Evolutionary conservation across 1,284 basidiomycete species (phyloP).

Genomic region (Thelephora terrestris): DNA sequence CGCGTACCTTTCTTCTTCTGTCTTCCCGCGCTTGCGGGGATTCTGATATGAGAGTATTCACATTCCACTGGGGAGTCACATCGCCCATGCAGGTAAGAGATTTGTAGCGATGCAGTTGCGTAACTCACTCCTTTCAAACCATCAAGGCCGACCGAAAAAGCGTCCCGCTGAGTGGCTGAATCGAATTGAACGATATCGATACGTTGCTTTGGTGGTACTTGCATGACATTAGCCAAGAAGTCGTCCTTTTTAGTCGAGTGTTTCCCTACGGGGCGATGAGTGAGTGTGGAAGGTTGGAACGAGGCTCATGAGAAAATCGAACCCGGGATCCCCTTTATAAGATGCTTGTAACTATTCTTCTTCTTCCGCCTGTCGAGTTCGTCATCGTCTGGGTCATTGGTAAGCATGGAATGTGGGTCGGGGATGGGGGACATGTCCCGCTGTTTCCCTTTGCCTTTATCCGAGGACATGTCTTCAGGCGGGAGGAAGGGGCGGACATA

Average conservation of each 20-base stretch:
- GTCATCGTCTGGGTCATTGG: conserved; percentile 43
- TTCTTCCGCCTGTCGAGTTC: conserved; percentile 49
- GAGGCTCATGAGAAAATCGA: conserved; percentile 20
- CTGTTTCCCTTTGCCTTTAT: conserved; percentile 62
- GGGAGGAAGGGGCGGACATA: conserved; percentile 48
- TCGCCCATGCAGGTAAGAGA: conserved; percentile 12
- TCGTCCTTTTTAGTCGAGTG: conserved; percentile 78
- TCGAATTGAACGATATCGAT: conserved; percentile 58
- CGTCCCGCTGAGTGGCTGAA: conserved; percentile 53
- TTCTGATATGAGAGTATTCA: conserved; percentile 49
- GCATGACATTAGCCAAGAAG: conserved; percentile 54
- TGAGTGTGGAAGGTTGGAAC: conserved; percentile 4
- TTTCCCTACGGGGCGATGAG: conserved; percentile 39
- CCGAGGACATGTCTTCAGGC: conserved; percentile 21
- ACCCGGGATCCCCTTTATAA: conserved; percentile 71
- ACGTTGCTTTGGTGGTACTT: conserved; percentile 61
- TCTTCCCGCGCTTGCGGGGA: conserved; percentile 70
- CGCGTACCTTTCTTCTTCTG: conserved; percentile 59
- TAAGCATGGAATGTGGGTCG: conserved; percentile 31
- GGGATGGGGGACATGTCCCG: conserved; percentile 25
- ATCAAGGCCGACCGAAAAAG: conserved; percentile 61
- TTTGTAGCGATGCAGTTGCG: conserved; percentile 11
- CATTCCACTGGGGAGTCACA: conserved; percentile 48
- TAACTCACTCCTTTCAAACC: conserved; percentile 65
- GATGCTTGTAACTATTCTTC: conserved; percentile 68